Base-by-base conservation (phyloP, 345 rosid genomes). In the Aquilaria malaccensis region DNA sequence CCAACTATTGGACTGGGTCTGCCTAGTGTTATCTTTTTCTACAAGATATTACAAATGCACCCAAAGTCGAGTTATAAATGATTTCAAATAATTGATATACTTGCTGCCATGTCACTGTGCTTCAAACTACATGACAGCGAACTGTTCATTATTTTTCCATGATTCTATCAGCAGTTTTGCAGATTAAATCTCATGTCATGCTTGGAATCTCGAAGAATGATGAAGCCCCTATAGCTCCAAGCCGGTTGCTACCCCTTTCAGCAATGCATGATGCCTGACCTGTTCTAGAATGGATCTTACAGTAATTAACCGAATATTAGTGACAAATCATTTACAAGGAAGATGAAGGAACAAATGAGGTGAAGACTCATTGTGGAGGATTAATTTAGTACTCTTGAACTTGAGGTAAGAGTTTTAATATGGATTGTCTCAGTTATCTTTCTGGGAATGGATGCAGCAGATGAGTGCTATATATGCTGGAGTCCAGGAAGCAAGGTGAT, bases 361-460 rank as follows among this genome's bases (percentile, higher is more conserved):
- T 95, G 65, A 45, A 1, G 13, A 9, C 43, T 15, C 14, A 6
- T 55, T 33, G 50, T 33, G 32, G 51, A 13, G 31, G 51, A n/a
- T 62, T 12, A 10, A 62, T 52, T 13, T 11, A 7, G 29, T 62
- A 29, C 22, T 33, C 37, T 11, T 52, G 13, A 10, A 22, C 54
- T 64, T 47, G 32, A 10, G 60, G 60, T 66, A 64, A 68, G 48
- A 60, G 49, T 66, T 74, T 62, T 45, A 31, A 55, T 63, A 61
- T 56, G 46, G 66, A 63, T 62, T 66, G 66, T 59, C 29, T 67
- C 77, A 91, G 99, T 76, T 91, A 71, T 91, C 98, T 71, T 91
- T 91, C 75, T 88, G 86, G 83, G 99, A 95, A 70, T 91, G 97
- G 98, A 91, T 96, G 1, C 99, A 91, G 62, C 99, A 86, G 69